Evolutionary conservation across 2,329 filamentous ascomycete genomes (phyloP), one percentile per base, ranked within the genome.

Genomic region (Ceratocystis cacaofunesta): DNA sequence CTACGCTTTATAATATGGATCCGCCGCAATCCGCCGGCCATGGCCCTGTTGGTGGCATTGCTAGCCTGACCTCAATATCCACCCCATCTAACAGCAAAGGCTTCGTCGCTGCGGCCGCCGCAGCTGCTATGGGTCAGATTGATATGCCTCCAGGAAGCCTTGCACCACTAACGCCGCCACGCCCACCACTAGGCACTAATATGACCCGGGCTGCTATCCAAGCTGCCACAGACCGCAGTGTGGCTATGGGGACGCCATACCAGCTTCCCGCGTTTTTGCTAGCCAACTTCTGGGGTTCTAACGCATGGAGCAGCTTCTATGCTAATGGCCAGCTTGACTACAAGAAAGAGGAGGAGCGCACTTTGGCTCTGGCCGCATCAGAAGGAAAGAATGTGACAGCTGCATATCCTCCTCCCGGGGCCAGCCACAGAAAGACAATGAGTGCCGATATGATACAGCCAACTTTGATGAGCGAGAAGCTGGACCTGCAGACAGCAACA

Each of bases 211-310:
- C 85, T 25, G 92, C 92, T 25, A 88, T 96, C 28, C 80, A 90
- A 30, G 84, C 92, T 17, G 90, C 87, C 70, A 87, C 86, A 63
- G 91, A 96, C 71, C 83, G 87, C 68, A 84, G 85, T 1, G 79
- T 90, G 66, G 82, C 81, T 2, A 75, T 85, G 19, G 85, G 85
- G n/a, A 83, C 79, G 60, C 43, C 64, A 30, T 84, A 87, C 52
- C 83, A 83, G 25, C 84, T 96, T 75, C 90, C 92, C 0, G 89
- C 88, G 62, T 90, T 90, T 15, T 85, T 96, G 68, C 84, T 96
- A 78, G 92, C 92, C 41, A 97, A 97, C 73, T 82, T 95, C 65
- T 97, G 92, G 92, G 92, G 92, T 62, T 95, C 86, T 71, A 88
- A 85, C 66, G 86, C 91, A 60, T 96, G 91, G 89, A 75, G 73